Percentiles rank a stretch among this genome's conserved stretches.
These are phyloP conservation scores for Neurospora tetrasperma DNA, from an alignment of 495 filamentous ascomycete species.

Conservation along the genomic window DNA sequence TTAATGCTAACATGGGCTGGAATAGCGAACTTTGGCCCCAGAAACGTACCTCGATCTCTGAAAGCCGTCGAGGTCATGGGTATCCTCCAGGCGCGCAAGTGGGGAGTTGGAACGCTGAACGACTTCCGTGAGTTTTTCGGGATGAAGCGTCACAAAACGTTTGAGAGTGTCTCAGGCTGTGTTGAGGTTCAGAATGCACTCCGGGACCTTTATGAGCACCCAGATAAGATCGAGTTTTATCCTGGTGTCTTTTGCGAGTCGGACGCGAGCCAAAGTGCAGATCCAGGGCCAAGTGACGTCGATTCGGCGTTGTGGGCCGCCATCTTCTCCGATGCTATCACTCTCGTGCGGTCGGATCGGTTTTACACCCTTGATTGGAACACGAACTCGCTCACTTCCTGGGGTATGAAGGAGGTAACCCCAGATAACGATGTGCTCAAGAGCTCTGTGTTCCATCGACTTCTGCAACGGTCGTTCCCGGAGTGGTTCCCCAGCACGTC, in stretches of 20 bases:
- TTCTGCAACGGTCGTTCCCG: constrained; percentile 60
- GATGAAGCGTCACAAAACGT: constrained; percentile 53
- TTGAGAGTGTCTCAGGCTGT: constrained; percentile 67
- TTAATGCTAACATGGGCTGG: constrained; percentile 43
- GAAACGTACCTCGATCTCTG: constrained; percentile 58
- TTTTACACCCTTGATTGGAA: constrained; percentile 66
- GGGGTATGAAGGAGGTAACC: constrained; percentile 62
- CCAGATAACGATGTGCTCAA: constrained; percentile 59
- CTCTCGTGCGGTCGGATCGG: constrained; percentile 68
- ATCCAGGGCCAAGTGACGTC: constrained; percentile 30
- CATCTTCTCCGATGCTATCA: constrained; percentile 70
- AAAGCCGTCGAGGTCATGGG: constrained; percentile 64
- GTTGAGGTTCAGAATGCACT: constrained; percentile 55
- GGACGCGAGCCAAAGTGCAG: background rate
- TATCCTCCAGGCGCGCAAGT: constrained; percentile 64
- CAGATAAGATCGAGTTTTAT: constrained; percentile 46
- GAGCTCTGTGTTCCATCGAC: constrained; percentile 65
- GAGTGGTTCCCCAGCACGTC: constrained; percentile 61
- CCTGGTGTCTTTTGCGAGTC: constrained; percentile 55
- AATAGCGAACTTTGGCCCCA: constrained; percentile 49
- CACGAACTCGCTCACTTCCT: constrained; percentile 63
- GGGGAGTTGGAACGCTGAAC: constrained; percentile 70
- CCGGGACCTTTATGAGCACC: constrained; percentile 62
- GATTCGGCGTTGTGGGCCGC: constrained; percentile 63
- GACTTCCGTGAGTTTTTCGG: constrained; percentile 72